Conservation (phyloP, 2,329 filamentous ascomycete genomes). For the Lachnellula hyalina region DNA sequence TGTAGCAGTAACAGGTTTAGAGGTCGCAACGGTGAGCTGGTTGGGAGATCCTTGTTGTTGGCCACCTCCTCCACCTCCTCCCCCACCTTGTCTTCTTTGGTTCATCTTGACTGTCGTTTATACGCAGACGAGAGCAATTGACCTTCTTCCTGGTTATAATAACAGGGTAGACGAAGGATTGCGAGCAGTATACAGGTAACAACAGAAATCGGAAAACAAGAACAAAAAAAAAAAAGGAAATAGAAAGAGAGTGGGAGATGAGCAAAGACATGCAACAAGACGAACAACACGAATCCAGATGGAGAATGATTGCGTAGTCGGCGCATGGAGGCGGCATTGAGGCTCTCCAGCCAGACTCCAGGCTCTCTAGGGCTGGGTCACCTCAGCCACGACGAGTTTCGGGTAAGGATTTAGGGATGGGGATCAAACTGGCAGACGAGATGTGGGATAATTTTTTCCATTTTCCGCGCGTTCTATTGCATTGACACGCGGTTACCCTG, state of each 20-base stretch:
- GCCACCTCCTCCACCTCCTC: background rate
- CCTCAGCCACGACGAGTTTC: background rate
- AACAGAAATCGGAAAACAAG: background rate
- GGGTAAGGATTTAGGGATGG: background rate
- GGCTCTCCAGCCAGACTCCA: background rate
- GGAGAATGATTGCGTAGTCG: background rate
- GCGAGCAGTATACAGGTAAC: background rate
- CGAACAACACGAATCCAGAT: background rate
- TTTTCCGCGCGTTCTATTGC: background rate
- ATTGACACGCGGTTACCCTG: background rate
- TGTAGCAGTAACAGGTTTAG: background rate
- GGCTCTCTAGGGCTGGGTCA: background rate
- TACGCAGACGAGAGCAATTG: background rate
- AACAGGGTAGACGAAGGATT: background rate
- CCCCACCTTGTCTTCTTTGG: background rate
- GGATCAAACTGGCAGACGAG: background rate
- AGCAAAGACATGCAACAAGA: background rate
- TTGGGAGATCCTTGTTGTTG: background rate
- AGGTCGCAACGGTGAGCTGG: background rate
- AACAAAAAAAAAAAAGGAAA: background rate
- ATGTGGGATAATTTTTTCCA: no score
- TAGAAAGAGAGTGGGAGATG: background rate
- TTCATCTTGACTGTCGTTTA: background rate
- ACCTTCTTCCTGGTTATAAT: constrained; percentile 1
- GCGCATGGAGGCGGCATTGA: background rate